phyloP scores from a whole-genome alignment of 495 filamentous ascomycete genomes.

The Trichoderma asperelloides region DNA sequence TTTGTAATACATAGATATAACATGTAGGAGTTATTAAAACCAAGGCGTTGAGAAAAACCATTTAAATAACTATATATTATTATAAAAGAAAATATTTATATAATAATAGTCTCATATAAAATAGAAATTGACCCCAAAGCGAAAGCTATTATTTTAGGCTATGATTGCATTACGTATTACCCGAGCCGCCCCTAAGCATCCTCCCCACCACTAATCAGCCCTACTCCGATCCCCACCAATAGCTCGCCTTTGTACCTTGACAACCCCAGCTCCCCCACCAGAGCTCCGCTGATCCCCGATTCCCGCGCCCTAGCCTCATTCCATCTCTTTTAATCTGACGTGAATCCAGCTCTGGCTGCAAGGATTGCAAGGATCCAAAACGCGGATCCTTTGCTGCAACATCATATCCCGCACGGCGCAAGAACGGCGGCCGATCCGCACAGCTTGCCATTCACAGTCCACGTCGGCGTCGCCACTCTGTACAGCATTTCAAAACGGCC shows the following conservation, averaged over 20 bases:
- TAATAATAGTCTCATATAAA: not conserved
- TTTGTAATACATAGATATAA: too few relatives aligned
- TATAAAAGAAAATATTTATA: not conserved
- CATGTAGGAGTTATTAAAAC: too few relatives aligned
- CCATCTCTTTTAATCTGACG: too few relatives aligned
- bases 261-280: too few relatives aligned
- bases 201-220: not conserved
- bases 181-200: not conserved
- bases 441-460: not conserved
- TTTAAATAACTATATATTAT: not conserved
- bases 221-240: too few relatives aligned
- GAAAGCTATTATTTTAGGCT: not conserved
- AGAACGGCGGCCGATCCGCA: not conserved
- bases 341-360: not conserved
- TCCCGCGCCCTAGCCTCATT: too few relatives aligned
- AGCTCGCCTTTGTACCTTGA: too few relatives aligned
- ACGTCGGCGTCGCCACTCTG: not conserved
- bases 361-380: not conserved
- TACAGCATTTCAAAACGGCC: not conserved
- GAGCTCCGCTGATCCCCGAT: not conserved
- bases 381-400: not conserved
- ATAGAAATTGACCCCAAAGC: too few relatives aligned
- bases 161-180: too few relatives aligned
- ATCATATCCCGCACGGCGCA: not conserved
- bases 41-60: too few relatives aligned